Base-by-base conservation (phyloP, 2,329 filamentous ascomycete genomes). In the Meredithiella fracta region DNA sequence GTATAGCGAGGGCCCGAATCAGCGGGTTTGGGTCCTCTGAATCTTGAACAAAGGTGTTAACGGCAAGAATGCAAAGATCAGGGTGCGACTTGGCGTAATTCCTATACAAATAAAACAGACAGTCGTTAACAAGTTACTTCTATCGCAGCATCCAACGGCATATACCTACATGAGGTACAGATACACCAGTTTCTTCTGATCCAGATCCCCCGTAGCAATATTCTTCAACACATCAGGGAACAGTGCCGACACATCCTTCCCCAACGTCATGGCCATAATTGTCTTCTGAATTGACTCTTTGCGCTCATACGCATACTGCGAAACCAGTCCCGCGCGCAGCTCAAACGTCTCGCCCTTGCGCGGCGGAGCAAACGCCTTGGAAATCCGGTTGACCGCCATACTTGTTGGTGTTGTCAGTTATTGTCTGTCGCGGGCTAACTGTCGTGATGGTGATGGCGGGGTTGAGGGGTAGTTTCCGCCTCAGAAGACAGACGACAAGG, bases 221-320 rank as follows among this genome's bases (percentile, higher is more conserved):
- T 98, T 98, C 78, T 98, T 98, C 61, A 98, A 75, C 34, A 98
- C 92, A 67, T 98, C 92, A 1, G 92, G 92, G 68, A 98, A 98
- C 61, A 98, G 74, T 57, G 90, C 86, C 55, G 92, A 98, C 59
- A 98, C 92, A 72, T 98, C 92, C 71, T 98, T 98, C 69, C 92
- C 92, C 63, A 98, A 70, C 1, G 92, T 98, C 92, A 98, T 98
- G 67, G 92, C 90, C 90, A 97, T 97, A 73, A 98, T 98, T 61
- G 92, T 98, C 77, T 95, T 97, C 68, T 98, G 92, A 64, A 98
- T 98, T 23, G 92, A 86, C 74, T 98, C 92, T 71, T 98, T 98
- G 65, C 89, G 84, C 79, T 98, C 92, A 72, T 94, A 96, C 59
- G 92, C 92, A 84, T 97, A 98, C 73, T 98, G 92, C 61, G 92